Evolutionary conservation across 805 yeast species (phyloP).

Genomic region (Zygosaccharomyces pseudorouxii): DNA sequence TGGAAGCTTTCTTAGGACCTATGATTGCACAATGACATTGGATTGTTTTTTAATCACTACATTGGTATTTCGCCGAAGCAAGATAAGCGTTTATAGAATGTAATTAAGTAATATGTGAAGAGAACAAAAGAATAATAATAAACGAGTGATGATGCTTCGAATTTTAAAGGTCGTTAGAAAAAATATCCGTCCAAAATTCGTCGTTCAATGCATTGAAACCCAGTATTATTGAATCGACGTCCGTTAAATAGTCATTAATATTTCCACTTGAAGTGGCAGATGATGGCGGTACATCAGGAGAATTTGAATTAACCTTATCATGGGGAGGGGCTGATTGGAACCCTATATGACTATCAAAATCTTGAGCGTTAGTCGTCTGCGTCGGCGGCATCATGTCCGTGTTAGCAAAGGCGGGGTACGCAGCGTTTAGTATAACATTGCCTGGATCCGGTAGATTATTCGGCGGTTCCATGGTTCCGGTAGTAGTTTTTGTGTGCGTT

Average conservation of each 20-base stretch:
- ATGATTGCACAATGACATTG: conserved; percentile 21
- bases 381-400: not conserved
- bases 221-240: conserved; percentile 40
- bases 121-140: not conserved
- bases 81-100: not conserved
- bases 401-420: not conserved
- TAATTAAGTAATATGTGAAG: not conserved
- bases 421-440: not conserved
- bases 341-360: not conserved
- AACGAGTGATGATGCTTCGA: not conserved
- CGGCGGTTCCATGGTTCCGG: not conserved
- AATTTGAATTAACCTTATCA: conserved; percentile 26
- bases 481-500: not conserved
- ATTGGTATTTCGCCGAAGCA: not conserved
- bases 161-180: conserved; percentile 19
- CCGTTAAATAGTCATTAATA: conserved; percentile 30
- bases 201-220: conserved; percentile 56
- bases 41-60: not conserved
- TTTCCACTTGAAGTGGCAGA: conserved; percentile 39
- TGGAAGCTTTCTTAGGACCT: conserved; percentile 33
- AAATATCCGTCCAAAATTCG: conserved; percentile 63
- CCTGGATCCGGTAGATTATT: not conserved
- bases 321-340: not conserved
- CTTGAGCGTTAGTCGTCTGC: not conserved
- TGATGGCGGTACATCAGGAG: conserved; percentile 39